Percentiles rank a stretch among this genome's conserved stretches.
phyloP scores from a whole-genome alignment of 23 red algal genomes.

The Gracilaria domingensis region DNA sequence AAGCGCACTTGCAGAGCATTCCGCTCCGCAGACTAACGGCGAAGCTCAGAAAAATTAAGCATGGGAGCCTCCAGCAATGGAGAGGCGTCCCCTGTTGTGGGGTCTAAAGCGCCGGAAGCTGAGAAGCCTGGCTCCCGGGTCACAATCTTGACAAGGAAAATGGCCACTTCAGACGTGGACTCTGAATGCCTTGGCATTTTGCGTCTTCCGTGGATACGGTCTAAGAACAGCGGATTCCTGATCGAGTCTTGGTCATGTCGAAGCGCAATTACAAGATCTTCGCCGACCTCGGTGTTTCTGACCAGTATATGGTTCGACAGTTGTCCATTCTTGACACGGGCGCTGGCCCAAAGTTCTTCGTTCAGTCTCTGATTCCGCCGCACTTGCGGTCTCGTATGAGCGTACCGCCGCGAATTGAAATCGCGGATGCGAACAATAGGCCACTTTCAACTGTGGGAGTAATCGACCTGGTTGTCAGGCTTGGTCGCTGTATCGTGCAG shows the following conservation, averaged over 20 bases:
- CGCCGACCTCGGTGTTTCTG: background rate
- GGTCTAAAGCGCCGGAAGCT: background rate
- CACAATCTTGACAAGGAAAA: background rate
- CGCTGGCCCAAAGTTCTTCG: constrained; percentile 18
- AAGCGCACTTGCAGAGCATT: no score
- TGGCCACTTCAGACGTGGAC: background rate
- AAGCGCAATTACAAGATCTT: constrained; percentile 25
- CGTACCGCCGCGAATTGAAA: background rate
- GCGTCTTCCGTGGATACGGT: background rate
- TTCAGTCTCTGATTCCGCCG: background rate
- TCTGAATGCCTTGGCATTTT: background rate
- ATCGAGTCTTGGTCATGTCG: background rate
- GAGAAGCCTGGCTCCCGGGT: background rate
- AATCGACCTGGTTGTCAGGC: background rate
- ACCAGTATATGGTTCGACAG: background rate
- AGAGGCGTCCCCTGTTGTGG: background rate
- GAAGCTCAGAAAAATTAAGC: background rate
- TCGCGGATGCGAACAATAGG: constrained; percentile 15
- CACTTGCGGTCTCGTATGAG: no score
- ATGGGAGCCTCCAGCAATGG: background rate
- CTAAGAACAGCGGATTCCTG: background rate
- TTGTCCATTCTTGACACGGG: constrained; percentile 5
- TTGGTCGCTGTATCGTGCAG: background rate
- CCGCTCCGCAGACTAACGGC: background rate
- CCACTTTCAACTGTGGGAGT: background rate